Percentiles rank a stretch among this genome's conserved stretches.
phyloP scores from a whole-genome alignment of 2,329 filamentous ascomycete genomes.

The Plectosphaerella plurivora region DNA sequence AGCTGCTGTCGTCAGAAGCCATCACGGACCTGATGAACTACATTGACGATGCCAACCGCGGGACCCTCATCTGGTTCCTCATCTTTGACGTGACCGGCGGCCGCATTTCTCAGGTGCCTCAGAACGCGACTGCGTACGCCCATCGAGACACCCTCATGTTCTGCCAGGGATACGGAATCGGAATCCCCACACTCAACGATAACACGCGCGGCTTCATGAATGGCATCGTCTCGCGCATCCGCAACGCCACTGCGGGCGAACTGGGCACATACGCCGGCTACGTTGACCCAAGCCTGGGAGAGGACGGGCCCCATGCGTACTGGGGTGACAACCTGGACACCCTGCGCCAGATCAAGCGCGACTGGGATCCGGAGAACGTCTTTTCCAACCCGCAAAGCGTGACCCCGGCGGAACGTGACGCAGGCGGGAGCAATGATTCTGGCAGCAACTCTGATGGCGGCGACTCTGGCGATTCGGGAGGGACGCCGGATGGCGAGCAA shows the following conservation, averaged over 20 bases:
- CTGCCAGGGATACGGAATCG: slow-evolving; percentile 57
- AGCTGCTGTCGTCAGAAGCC: slow-evolving; percentile 38
- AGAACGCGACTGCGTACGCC: slow-evolving; percentile 54
- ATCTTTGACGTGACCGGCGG: slow-evolving; percentile 61
- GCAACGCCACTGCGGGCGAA: slow-evolving; percentile 27
- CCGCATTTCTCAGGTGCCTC: slow-evolving; percentile 50
- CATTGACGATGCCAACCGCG: slow-evolving; percentile 42
- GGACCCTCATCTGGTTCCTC: slow-evolving; percentile 53
- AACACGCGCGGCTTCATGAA: slow-evolving; percentile 45
- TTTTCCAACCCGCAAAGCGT: slow-evolving; percentile 59
- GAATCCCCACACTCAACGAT: slow-evolving; percentile 37
- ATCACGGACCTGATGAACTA: slow-evolving; percentile 50
- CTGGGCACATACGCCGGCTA: slow-evolving; percentile 59
- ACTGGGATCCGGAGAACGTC: slow-evolving; percentile 46
- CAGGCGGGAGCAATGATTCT: background rate
- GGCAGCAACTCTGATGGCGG: background rate
- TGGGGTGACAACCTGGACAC: slow-evolving; percentile 48
- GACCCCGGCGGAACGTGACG: slow-evolving; percentile 16
- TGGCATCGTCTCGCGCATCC: slow-evolving; percentile 42
- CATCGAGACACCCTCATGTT: slow-evolving; percentile 62
- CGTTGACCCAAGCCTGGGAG: slow-evolving; percentile 45
- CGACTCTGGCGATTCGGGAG: background rate
- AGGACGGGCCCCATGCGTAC: slow-evolving; percentile 43
- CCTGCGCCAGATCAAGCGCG: slow-evolving; percentile 44
- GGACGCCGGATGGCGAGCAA: background rate